phyloP scores from a whole-genome alignment of 495 filamentous ascomycete species.

The Hyaloscypha variabilis region DNA sequence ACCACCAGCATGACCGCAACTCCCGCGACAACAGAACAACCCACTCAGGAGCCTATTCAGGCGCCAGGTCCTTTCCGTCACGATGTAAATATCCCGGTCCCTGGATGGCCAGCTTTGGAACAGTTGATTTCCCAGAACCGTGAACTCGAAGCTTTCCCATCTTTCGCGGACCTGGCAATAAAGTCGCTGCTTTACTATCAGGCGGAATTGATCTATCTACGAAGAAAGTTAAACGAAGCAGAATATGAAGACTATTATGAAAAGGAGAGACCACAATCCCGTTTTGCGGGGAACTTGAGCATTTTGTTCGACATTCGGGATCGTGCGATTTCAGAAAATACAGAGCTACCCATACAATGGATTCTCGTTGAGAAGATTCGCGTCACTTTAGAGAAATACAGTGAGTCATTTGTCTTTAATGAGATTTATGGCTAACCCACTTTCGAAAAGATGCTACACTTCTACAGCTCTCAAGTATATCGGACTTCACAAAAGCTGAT shows the following conservation, averaged over 20 bases:
- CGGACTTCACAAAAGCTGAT: background rate
- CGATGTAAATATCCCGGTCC: background rate
- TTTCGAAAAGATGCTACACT: background rate
- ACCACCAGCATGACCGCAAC: no score
- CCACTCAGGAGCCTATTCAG: no score
- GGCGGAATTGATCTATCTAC: background rate
- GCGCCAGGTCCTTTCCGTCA: no score
- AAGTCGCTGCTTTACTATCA: conserved; percentile 4
- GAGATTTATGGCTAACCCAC: background rate
- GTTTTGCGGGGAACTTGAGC: background rate
- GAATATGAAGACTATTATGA: background rate
- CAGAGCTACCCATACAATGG: background rate
- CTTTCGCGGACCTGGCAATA: background rate
- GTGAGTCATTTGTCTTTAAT: background rate
- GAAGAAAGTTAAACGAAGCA: background rate
- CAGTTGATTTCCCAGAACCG: background rate
- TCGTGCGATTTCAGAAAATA: background rate
- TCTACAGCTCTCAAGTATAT: background rate
- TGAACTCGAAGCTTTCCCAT: background rate
- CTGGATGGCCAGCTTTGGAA: background rate
- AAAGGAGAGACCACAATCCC: background rate
- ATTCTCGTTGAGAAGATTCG: background rate
- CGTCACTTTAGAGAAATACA: background rate
- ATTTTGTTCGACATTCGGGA: background rate
- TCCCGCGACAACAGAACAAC: no score